phyloP scores from a whole-genome alignment of 2,329 filamentous ascomycete genomes.

The Pyrenochaeta sp. region DNA sequence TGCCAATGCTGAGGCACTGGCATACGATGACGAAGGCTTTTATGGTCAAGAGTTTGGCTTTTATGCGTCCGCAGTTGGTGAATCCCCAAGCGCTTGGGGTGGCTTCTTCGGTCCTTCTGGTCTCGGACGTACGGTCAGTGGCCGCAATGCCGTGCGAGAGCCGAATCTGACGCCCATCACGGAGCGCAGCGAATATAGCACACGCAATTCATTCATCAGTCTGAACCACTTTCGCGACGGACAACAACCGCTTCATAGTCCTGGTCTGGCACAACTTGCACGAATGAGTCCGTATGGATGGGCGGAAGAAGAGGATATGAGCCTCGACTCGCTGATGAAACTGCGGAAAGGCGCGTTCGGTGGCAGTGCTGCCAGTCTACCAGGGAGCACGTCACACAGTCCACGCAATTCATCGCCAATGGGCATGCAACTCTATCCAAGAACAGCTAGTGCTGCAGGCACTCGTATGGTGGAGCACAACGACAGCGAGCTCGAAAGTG shows the following conservation, averaged over 20 bases:
- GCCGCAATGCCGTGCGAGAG: slow-evolving; percentile 70
- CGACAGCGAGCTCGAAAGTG: slow-evolving; percentile 34
- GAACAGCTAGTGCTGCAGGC: slow-evolving; percentile 38
- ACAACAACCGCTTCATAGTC: slow-evolving; percentile 66
- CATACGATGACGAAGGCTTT: slow-evolving; percentile 90
- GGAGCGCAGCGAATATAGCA: slow-evolving; percentile 94
- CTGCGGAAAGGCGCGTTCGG: slow-evolving; percentile 81
- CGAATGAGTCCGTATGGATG: slow-evolving; percentile 63
- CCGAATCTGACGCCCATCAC: slow-evolving; percentile 96
- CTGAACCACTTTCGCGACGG: slow-evolving; percentile 64
- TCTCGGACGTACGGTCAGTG: slow-evolving; percentile 72
- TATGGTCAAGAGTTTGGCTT: slow-evolving; percentile 98
- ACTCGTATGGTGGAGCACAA: slow-evolving; percentile 40
- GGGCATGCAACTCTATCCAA: slow-evolving; percentile 46
- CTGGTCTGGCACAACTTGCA: slow-evolving; percentile 80
- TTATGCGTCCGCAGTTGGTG: slow-evolving; percentile 70
- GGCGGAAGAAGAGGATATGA: slow-evolving; percentile 71
- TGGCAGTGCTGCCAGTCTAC: slow-evolving; percentile 74
- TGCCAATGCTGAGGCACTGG: slow-evolving; percentile 91
- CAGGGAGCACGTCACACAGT: slow-evolving; percentile 60
- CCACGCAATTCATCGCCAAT: slow-evolving; percentile 49
- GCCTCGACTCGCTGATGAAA: slow-evolving; percentile 74
- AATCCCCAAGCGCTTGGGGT: slow-evolving; percentile 74
- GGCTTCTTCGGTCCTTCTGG: slow-evolving; percentile 88
- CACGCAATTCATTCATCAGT: slow-evolving; percentile 88